Percentiles rank a stretch among this genome's conserved stretches.
Conservation (phyloP, 495 filamentous ascomycete genomes). For the Hypoxylon rickii region DNA sequence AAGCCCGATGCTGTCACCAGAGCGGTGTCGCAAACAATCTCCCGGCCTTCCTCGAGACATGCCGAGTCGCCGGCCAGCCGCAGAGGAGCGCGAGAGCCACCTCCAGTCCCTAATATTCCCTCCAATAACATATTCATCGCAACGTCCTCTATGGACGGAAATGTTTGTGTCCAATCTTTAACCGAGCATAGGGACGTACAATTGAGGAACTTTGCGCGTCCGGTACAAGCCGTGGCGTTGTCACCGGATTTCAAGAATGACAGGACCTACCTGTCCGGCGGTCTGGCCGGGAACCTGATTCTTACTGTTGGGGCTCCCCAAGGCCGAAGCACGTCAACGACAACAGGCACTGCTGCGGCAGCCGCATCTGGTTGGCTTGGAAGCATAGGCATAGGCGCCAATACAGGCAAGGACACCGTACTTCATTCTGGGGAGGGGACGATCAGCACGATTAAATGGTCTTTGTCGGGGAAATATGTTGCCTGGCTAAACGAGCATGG, state of each 20-base stretch:
- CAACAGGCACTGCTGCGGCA: conserved; percentile 75
- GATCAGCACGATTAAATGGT: conserved; percentile 92
- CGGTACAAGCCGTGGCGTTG: conserved; percentile 84
- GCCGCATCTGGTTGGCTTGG: conserved; percentile 91
- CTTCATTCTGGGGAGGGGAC: conserved; percentile 91
- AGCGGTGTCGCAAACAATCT: conserved; percentile 49
- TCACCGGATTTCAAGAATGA: conserved; percentile 93
- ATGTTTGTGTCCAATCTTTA: conserved; percentile 85
- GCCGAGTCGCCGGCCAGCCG: conserved; percentile 57
- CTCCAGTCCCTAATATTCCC: conserved; percentile 64
- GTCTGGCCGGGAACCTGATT: conserved; percentile 84
- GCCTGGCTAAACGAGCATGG: conserved; percentile 95
- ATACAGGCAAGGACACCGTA: conserved; percentile 82
- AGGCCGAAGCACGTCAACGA: conserved; percentile 79
- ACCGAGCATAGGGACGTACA: conserved; percentile 76
- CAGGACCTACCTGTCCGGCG: conserved; percentile 84
- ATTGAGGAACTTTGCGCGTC: conserved; percentile 89
- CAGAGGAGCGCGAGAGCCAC: conserved; percentile 52
- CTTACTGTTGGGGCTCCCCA: conserved; percentile 81
- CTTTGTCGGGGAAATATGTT: conserved; percentile 84
- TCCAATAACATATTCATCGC: conserved; percentile 91
- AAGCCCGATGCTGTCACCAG: conserved; percentile 57
- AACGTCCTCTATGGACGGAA: conserved; percentile 92
- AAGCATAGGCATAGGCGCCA: conserved; percentile 75
- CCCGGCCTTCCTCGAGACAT: conserved; percentile 53